phyloP scores from a whole-genome alignment of 768 basidiomycete genomes.

The Termitomyces sp. region DNA sequence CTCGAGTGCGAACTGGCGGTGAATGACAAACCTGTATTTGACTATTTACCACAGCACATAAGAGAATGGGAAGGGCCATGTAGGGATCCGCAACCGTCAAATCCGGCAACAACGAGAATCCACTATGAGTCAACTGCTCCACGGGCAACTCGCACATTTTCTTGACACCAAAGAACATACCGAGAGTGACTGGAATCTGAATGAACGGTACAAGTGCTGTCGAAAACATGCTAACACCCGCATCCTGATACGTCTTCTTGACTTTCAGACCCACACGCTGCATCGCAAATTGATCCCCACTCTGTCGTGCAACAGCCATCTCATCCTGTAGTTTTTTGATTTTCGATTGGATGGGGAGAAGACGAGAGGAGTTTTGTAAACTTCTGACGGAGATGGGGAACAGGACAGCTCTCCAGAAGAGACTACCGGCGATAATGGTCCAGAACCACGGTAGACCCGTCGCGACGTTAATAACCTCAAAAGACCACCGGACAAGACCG shows the following conservation, averaged over 20 bases:
- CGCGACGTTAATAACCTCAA: constrained; percentile 65
- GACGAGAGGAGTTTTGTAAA: constrained; percentile 49
- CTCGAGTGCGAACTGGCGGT: background rate
- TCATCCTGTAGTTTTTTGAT: constrained; percentile 42
- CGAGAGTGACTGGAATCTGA: constrained; percentile 73
- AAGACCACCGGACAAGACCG: constrained; percentile 53
- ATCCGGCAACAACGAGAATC: constrained; percentile 68
- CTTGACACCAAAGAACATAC: constrained; percentile 79
- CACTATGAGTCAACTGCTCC: constrained; percentile 70
- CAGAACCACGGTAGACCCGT: constrained; percentile 80
- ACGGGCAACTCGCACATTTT: constrained; percentile 67
- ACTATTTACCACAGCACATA: constrained; percentile 55
- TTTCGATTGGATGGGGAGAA: constrained; percentile 55
- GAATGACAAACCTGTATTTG: constrained; percentile 56
- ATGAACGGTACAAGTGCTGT: constrained; percentile 47
- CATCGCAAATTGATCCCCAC: constrained; percentile 40
- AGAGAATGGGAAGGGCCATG: constrained; percentile 58
- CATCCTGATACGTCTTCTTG: constrained; percentile 51
- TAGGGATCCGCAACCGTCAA: constrained; percentile 75
- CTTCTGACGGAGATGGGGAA: constrained; percentile 56
- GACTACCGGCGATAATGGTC: constrained; percentile 64
- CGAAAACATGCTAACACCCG: constrained; percentile 56
- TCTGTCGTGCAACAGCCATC: constrained; percentile 27
- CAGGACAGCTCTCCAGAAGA: constrained; percentile 54
- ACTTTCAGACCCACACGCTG: constrained; percentile 47